These are phyloP conservation scores for Diplotaxis tenuifolia DNA, from an alignment of 345 rosid species.

Conservation along the genomic window DNA sequence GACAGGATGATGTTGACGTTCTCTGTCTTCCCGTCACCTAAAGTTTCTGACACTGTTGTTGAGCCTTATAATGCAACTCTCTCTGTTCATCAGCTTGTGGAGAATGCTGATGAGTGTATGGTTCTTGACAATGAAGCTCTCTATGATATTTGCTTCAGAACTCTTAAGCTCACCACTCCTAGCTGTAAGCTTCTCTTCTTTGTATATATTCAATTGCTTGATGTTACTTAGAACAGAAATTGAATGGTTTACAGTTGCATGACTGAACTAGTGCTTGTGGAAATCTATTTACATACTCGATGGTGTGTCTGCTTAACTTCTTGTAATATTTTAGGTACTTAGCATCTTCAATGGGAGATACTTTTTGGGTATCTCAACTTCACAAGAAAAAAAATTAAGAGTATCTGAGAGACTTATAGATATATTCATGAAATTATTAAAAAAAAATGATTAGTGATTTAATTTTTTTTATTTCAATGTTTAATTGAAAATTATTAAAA, in stretches of 20 bases:
- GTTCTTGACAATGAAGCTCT: conserved; percentile 73
- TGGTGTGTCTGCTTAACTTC: background rate
- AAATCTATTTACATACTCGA: background rate
- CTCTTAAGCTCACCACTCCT: conserved; percentile 72
- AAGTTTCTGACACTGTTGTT: conserved; percentile 72
- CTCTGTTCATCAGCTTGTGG: conserved; percentile 73
- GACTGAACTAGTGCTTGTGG: background rate
- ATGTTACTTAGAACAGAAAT: background rate
- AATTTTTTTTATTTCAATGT: no score
- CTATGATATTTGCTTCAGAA: conserved; percentile 72
- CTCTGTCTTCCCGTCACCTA: conserved; percentile 66
- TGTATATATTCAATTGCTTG: background rate
- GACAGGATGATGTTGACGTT: conserved; percentile 74
- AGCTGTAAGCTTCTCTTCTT: conserved; percentile 52
- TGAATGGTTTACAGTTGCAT: background rate
- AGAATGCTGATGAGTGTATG: conserved; percentile 78
- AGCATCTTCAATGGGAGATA: no score
- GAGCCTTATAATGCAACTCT: conserved; percentile 78
- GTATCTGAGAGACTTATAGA: no score
- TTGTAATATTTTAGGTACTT: background rate
- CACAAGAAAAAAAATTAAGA: no score
- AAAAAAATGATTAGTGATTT: no score
- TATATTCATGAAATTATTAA: no score
- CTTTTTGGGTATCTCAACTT: no score
- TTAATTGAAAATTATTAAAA: no score